Percentiles rank a stretch among this genome's conserved stretches.
Conservation (phyloP, 176 grass and related monocot genomes). For the Oryza punctata region DNA sequence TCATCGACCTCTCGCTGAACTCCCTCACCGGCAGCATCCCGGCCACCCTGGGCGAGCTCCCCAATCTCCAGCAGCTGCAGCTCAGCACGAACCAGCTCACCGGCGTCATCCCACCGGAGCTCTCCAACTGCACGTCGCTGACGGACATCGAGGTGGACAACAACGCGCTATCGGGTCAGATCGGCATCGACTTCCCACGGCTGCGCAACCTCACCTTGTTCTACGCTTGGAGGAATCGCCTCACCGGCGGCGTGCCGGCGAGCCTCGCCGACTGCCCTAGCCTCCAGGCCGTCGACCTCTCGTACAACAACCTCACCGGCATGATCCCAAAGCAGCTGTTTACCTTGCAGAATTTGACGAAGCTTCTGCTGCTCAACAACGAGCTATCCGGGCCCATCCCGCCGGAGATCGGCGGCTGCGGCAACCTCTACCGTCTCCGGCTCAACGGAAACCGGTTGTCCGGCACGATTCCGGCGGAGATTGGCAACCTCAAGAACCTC, state of each 20-base stretch:
- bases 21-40: constrained; percentile 75
- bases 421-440: constrained; percentile 75
- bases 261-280: constrained; percentile 59
- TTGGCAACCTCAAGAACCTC: constrained; percentile 67
- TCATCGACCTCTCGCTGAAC: constrained; percentile 89
- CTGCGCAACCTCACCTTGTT: constrained; percentile 85
- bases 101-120: constrained; percentile 66
- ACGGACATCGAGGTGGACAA: constrained; percentile 90
- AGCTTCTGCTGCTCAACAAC: constrained; percentile 79
- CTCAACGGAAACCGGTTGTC: constrained; percentile 75
- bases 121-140: constrained; percentile 80
- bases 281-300: constrained; percentile 86
- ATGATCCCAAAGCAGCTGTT: constrained; percentile 73
- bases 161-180: constrained; percentile 81
- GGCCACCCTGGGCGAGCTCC: constrained; percentile 49
- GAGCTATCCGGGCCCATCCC: constrained; percentile 79
- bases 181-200: constrained; percentile 64
- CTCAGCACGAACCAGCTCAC: constrained; percentile 90
- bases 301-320: constrained; percentile 84
- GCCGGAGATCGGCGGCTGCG: constrained; percentile 83
- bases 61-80: constrained; percentile 82
- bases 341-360: constrained; percentile 79
- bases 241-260: constrained; percentile 75
- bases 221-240: constrained; percentile 92
- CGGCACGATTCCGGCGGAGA: constrained; percentile 69